These are phyloP conservation scores for Xylariaceae sp. DNA, from an alignment of 2,329 filamentous ascomycete species.

Conservation along the genomic window DNA sequence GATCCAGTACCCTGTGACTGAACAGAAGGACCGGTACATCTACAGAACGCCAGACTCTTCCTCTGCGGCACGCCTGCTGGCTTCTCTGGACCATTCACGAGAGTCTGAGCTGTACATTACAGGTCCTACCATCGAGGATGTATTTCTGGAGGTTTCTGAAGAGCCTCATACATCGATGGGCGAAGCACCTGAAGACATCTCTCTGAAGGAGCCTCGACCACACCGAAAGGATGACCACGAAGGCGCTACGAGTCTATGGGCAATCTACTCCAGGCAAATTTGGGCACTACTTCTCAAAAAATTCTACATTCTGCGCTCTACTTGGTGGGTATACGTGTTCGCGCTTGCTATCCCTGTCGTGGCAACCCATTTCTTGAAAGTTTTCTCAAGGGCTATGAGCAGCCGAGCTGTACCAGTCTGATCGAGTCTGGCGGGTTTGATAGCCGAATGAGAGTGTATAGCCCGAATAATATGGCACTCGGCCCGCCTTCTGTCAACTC, in stretches of 20 bases:
- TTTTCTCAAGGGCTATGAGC: slow-evolving; percentile 4
- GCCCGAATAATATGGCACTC: slow-evolving; percentile 3
- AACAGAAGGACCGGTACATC: slow-evolving; percentile 46
- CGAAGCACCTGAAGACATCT: slow-evolving; percentile 12
- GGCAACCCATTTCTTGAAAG: slow-evolving; percentile 12
- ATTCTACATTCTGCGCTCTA: slow-evolving; percentile 18
- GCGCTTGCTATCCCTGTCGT: slow-evolving; percentile 22
- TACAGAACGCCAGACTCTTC: slow-evolving; percentile 53
- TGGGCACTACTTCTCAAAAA: slow-evolving; percentile 22
- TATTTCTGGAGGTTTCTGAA: slow-evolving; percentile 61
- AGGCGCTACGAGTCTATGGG: neutral
- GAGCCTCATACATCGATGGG: slow-evolving; percentile 34
- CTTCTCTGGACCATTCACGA: slow-evolving; percentile 46
- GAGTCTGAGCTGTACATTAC: slow-evolving; percentile 58
- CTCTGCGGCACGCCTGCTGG: slow-evolving; percentile 50
- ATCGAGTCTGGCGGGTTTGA: neutral
- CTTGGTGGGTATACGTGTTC: slow-evolving; percentile 23
- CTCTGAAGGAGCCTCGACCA: neutral
- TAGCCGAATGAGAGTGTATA: neutral
- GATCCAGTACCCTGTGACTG: slow-evolving; percentile 16
- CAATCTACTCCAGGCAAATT: slow-evolving; percentile 15
- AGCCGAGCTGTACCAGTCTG: too few relatives aligned
- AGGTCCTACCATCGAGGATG: slow-evolving; percentile 61
- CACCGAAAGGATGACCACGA: neutral
- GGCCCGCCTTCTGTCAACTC: slow-evolving; percentile 10